phyloP scores from a whole-genome alignment of 2,329 filamentous ascomycete genomes.

The Diplodia corticola region DNA sequence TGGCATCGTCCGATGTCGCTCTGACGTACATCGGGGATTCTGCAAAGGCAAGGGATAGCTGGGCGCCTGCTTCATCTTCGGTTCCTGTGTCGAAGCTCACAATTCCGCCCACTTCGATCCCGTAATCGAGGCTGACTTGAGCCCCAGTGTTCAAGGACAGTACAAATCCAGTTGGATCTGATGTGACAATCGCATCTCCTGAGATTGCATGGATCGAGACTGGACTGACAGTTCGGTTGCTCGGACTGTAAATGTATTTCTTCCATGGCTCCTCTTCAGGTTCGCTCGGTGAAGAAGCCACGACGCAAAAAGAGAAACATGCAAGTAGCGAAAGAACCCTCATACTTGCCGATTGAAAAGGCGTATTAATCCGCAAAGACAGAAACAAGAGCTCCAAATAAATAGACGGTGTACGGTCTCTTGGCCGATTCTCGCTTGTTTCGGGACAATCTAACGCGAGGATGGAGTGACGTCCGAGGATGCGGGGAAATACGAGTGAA shows the following conservation, averaged over 20 bases:
- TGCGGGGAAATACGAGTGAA: neutral
- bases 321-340: neutral
- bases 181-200: neutral
- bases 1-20: constrained; percentile 45
- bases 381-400: neutral
- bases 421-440: neutral
- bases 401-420: neutral
- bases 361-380: neutral
- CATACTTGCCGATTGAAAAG: neutral
- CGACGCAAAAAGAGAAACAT: neutral
- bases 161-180: neutral
- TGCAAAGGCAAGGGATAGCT: constrained; percentile 43
- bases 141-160: neutral
- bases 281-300: neutral
- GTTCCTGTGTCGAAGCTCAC: constrained; percentile 52
- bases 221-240: neutral
- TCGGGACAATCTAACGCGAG: neutral
- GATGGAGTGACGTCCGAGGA: neutral
- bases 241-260: neutral
- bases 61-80: constrained; percentile 34
- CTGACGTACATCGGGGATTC: constrained; percentile 48
- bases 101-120: constrained; percentile 59
- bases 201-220: neutral
- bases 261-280: neutral
- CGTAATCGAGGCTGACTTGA: constrained; percentile 53